Conservation (phyloP, 148 eudicot species). For the Camellia japonica region DNA sequence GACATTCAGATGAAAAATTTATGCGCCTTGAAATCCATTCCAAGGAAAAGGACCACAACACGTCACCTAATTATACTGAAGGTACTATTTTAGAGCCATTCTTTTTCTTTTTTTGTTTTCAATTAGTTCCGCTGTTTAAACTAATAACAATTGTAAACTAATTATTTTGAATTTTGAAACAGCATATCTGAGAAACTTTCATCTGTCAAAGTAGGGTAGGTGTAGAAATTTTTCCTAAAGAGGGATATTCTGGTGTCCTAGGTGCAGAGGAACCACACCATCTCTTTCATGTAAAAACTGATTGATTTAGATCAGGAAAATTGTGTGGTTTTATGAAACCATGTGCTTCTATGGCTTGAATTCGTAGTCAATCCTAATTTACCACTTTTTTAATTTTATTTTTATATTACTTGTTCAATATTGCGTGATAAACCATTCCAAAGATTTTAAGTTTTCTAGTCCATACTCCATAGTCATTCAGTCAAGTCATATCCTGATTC, state of each 20-base stretch:
- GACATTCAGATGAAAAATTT: slow-evolving; percentile 17
- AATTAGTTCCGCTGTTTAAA: not conserved
- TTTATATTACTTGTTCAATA: not conserved
- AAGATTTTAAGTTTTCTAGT: not conserved
- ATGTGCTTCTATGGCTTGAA: too few species aligned
- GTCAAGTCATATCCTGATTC: slow-evolving; percentile 4
- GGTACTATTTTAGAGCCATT: slow-evolving; percentile 29
- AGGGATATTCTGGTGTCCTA: too few species aligned
- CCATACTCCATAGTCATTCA: not conserved
- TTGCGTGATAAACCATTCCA: not conserved
- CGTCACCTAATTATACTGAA: slow-evolving; percentile 20
- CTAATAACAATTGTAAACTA: not conserved
- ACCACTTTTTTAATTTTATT: too few species aligned
- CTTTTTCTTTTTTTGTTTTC: not conserved
- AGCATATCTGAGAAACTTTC: not conserved
- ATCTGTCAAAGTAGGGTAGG: not conserved
- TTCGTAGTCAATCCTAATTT: too few species aligned
- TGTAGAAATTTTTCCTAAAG: too few species aligned
- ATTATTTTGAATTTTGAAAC: not conserved
- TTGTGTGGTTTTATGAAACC: too few species aligned
- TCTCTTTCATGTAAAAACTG: too few species aligned
- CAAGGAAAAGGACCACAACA: slow-evolving; percentile 23
- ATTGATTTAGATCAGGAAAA: too few species aligned
- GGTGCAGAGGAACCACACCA: too few species aligned
- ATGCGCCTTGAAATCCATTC: slow-evolving; percentile 20